phyloP scores from a whole-genome alignment of 805 yeast genomes.

The Saccharomycopsis sp. region DNA sequence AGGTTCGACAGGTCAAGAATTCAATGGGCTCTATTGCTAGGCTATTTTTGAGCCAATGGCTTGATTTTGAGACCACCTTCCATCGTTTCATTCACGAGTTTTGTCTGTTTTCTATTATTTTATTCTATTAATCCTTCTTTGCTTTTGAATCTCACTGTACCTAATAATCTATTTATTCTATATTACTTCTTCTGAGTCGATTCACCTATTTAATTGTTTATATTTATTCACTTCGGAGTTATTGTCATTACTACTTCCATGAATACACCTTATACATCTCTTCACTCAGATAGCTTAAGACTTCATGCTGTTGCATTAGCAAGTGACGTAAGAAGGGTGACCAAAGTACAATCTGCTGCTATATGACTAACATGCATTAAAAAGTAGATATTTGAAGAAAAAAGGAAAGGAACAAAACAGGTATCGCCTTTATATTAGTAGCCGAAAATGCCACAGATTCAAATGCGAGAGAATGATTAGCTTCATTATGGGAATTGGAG shows the following conservation, averaged over 20 bases:
- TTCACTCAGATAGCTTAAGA: no score
- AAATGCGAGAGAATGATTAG: not conserved
- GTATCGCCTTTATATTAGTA: no score
- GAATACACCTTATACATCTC: no score
- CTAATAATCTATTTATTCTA: not conserved
- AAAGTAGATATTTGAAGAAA: not conserved
- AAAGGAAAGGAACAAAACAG: not conserved
- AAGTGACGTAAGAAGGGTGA: no score
- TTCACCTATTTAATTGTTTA: not conserved
- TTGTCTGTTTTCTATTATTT: not conserved
- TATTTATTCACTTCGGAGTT: not conserved
- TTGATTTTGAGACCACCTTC: no score
- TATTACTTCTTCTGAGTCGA: not conserved
- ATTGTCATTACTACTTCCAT: no score
- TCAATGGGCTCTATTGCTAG: no score
- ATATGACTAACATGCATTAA: not conserved
- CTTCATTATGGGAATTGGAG: not conserved
- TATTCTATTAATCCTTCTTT: not conserved
- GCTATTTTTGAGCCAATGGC: no score
- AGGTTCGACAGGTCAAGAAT: no score
- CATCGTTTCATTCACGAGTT: no score
- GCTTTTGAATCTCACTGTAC: not conserved
- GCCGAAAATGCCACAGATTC: not conserved
- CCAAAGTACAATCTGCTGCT: not conserved
- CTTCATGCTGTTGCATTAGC: no score